Evolutionary conservation across 371 early-diverging fungal genomes (phyloP).

Genomic region (Massospora cicadina): DNA sequence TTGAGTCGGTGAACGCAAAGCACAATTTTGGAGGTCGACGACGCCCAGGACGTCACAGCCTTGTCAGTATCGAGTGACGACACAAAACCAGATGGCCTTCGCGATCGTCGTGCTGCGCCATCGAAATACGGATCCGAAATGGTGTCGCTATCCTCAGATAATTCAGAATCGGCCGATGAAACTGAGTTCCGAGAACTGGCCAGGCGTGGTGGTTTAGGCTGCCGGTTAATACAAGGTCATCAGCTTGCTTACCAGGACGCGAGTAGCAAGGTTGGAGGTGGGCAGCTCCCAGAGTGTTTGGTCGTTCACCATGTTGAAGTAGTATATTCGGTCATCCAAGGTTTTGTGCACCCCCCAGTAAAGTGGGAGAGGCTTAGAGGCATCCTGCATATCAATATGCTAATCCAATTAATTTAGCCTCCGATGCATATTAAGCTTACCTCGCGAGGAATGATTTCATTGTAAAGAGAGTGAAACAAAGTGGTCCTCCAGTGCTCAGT

Average conservation of each 20-base stretch:
- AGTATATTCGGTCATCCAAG: constrained; percentile 44
- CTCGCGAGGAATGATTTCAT: constrained; percentile 11
- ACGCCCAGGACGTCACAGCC: constrained; percentile 31
- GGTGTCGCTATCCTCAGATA: constrained; percentile 11
- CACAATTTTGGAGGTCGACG: constrained; percentile 39
- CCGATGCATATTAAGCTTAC: constrained; percentile 3
- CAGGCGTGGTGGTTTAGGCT: constrained; percentile 6
- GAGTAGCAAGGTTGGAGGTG: neutral
- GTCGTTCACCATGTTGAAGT: constrained; percentile 49
- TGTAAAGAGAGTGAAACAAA: neutral
- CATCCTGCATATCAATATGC: constrained; percentile 5
- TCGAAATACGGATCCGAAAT: constrained; percentile 11
- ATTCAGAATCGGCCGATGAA: constrained; percentile 9
- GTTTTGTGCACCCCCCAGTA: constrained; percentile 35
- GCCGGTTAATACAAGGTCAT: neutral
- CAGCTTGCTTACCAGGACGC: neutral
- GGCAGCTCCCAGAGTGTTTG: constrained; percentile 41
- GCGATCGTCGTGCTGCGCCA: constrained; percentile 8
- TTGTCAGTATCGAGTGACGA: constrained; percentile 12
- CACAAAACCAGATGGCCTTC: constrained; percentile 16
- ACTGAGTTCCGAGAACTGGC: neutral
- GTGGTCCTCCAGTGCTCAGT: constrained; percentile 3
- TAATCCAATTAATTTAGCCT: neutral
- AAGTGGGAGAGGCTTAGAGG: constrained; percentile 22
- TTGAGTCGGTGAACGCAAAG: constrained; percentile 44